These are phyloP conservation scores for Symbiodinium natans DNA, from an alignment of 73 alveolate genomes.

Conservation along the genomic window DNA sequence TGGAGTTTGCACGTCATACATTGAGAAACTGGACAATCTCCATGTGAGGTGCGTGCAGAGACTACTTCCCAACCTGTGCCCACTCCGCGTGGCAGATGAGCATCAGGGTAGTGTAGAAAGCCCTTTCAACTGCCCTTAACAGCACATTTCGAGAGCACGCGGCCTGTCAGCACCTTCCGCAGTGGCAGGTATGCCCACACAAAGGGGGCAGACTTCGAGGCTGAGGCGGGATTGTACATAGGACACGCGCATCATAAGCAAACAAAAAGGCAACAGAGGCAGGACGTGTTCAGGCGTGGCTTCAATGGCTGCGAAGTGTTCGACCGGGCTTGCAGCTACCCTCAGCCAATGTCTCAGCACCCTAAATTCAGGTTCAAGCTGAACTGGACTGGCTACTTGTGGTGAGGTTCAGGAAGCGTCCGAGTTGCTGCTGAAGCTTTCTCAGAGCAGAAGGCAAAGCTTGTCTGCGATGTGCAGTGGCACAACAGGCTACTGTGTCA, in stretches of 20 bases:
- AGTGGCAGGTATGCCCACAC: neutral
- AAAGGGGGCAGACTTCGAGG: slow-evolving; percentile 1
- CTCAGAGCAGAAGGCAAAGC: neutral
- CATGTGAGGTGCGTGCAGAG: neutral
- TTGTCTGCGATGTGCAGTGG: too few relatives aligned
- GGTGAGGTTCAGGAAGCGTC: neutral
- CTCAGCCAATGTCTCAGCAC: neutral
- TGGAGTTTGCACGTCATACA: neutral
- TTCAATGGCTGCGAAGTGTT: neutral
- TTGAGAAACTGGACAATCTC: neutral
- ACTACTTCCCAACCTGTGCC: slow-evolving; percentile 14
- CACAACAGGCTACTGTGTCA: too few relatives aligned
- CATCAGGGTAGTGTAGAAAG: too few relatives aligned
- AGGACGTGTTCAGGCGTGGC: neutral
- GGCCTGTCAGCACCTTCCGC: too few relatives aligned
- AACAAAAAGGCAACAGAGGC: too few relatives aligned
- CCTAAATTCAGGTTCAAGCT: neutral
- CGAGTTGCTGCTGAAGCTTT: neutral
- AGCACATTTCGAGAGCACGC: too few relatives aligned
- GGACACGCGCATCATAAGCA: too few relatives aligned
- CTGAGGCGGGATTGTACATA: neutral
- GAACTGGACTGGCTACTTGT: neutral
- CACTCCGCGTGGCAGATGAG: neutral
- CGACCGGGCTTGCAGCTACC: neutral
- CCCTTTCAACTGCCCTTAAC: too few relatives aligned